phyloP scores from a whole-genome alignment of 2,329 filamentous ascomycete genomes.

The Periglandula ipomoeae region DNA sequence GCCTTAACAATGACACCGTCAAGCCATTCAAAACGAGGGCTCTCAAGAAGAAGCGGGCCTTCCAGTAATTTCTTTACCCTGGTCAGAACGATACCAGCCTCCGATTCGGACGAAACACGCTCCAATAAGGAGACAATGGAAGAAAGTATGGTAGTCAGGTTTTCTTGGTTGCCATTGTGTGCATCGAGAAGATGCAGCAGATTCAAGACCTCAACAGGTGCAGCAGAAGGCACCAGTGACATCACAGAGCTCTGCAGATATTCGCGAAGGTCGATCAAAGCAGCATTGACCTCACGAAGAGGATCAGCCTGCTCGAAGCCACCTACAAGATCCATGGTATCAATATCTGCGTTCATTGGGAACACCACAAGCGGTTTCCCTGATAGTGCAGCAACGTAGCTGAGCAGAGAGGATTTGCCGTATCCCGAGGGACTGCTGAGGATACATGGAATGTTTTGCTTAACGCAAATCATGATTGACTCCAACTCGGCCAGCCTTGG shows the following conservation, averaged over 20 bases:
- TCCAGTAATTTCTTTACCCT: conserved; percentile 42
- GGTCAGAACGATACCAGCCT: conserved; percentile 37
- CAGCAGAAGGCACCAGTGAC: conserved; percentile 34
- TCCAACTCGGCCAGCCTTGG: conserved; percentile 65
- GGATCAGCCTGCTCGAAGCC: conserved; percentile 94
- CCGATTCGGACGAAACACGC: conserved; percentile 33
- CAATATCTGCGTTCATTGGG: conserved; percentile 87
- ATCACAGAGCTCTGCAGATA: conserved; percentile 44
- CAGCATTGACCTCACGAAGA: conserved; percentile 57
- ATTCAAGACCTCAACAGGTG: conserved; percentile 37
- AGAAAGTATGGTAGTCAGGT: conserved; percentile 27
- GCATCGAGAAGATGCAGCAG: conserved; percentile 42
- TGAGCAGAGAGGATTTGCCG: conserved; percentile 76
- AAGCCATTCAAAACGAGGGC: conserved; percentile 89
- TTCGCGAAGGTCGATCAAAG: conserved; percentile 37
- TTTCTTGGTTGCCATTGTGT: conserved; percentile 27
- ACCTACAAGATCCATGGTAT: conserved; percentile 94
- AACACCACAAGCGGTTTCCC: conserved; percentile 74
- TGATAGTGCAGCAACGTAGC: conserved; percentile 68
- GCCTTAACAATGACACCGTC: conserved; percentile 88
- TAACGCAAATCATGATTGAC: conserved; percentile 77
- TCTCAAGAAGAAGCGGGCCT: conserved; percentile 49
- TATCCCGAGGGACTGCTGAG: conserved; percentile 76
- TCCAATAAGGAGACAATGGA: conserved; percentile 30
- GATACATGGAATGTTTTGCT: conserved; percentile 81